Evolutionary conservation across 306 rosid species (phyloP).

Genomic region (Luffa aegyptiaca): DNA sequence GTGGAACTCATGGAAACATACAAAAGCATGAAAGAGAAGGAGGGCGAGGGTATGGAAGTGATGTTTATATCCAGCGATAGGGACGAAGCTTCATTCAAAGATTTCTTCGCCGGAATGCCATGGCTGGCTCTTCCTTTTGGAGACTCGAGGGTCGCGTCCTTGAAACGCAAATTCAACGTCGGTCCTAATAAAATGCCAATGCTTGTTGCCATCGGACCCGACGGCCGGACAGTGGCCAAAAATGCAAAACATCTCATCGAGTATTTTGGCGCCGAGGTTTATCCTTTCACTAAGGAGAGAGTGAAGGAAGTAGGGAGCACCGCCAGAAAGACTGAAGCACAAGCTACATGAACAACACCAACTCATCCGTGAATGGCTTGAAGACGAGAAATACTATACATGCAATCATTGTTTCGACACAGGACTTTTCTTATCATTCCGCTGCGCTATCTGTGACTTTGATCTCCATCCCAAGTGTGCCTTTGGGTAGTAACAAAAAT

Average conservation of each 20-base stretch:
- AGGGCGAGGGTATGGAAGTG: slow-evolving; percentile 15
- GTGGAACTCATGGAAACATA: slow-evolving; percentile 25
- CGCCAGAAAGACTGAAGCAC: slow-evolving; percentile 34
- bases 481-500: slow-evolving; percentile 3
- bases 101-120: slow-evolving; percentile 28
- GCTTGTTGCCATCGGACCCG: slow-evolving; percentile 22
- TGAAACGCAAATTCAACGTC: slow-evolving; percentile 22
- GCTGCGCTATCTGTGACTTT: slow-evolving; percentile 27
- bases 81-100: slow-evolving; percentile 21
- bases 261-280: slow-evolving; percentile 26
- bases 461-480: slow-evolving; percentile 38
- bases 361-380: neutral
- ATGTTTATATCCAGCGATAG: slow-evolving; percentile 31
- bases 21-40: slow-evolving; percentile 21
- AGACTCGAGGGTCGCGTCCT: slow-evolving; percentile 20
- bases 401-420: slow-evolving; percentile 19
- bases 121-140: slow-evolving; percentile 37
- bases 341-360: slow-evolving; percentile 25
- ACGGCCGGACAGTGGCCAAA: slow-evolving; percentile 20
- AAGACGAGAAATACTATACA: neutral
- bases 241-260: slow-evolving; percentile 19
- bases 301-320: slow-evolving; percentile 24
- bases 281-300: slow-evolving; percentile 18
- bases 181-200: slow-evolving; percentile 21
- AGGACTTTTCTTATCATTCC: slow-evolving; percentile 22